Evolutionary conservation across 345 rosid genomes (phyloP), one percentile per base, ranked within the genome.

Genomic region (Carallia pectinifolia): DNA sequence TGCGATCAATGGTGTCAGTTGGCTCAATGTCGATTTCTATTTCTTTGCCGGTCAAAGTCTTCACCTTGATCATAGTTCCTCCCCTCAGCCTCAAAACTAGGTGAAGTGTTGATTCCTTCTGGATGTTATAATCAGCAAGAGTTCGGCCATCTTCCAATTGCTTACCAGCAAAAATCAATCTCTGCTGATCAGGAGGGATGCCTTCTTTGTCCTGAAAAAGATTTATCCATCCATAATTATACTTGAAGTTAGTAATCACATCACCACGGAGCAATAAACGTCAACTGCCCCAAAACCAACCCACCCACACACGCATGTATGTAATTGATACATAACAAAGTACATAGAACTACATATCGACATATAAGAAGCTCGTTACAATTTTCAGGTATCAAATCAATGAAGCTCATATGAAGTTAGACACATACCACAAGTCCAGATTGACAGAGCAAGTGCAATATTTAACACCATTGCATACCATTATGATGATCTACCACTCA

Each of bases 21-120:
- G 97, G 99, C 76, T 92, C 98, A 38, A 95, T 95, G 71, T 92
- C 98, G n/a, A 92, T 95, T 81, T 92, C 99, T 54, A 92, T 95
- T 68, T 95, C 98, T 65, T 92, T 95, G 3, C 99, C 97, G 0
- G 99, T 95, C 37, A 89, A 96, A 16, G 98, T 95, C 84, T 89
- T 92, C 38, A 95, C 99, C 74, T 92, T 95, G 44, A 95, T 92
- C 99, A 95, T 95, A 47, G 97, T 92, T 48, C 99, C 99, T 70
- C 99, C 97, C 71, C 99, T 82, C 33, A 95, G 96, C 86, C 99
- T 86, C 83, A 90, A 70, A 67, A 95, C 99, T 39, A 92, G 71
- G 63, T 90, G 97, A 80, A 90, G 99, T n/a, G 97, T 92, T 1
- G 96, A 91, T 84, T 92, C 99, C 89, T 90, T 94, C 64, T 92